phyloP scores from a whole-genome alignment of 495 filamentous ascomycete genomes.

The Aspergillus ellipticus region DNA sequence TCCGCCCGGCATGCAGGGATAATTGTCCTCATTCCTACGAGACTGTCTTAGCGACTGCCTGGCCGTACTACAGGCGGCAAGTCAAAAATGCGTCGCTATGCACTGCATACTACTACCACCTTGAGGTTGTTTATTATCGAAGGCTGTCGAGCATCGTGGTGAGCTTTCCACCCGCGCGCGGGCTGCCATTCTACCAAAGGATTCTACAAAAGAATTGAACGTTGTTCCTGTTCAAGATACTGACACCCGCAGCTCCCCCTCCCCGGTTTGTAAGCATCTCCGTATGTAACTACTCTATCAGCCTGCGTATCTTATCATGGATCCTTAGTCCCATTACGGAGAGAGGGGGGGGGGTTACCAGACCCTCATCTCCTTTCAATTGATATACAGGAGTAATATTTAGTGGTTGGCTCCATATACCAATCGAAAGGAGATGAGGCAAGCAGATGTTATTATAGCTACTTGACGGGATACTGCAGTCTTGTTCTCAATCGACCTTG shows the following conservation, averaged over 20 bases:
- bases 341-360: no score
- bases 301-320: neutral
- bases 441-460: no score
- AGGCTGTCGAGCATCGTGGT: neutral
- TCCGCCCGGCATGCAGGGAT: conserved; percentile 4
- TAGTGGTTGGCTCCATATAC: no score
- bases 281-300: no score
- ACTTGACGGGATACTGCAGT: neutral
- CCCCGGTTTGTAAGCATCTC: no score
- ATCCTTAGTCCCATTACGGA: no score
- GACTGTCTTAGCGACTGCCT: neutral
- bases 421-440: no score
- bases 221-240: no score
- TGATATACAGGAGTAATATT: no score
- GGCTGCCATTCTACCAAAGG: neutral
- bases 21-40: neutral
- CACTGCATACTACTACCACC: neutral
- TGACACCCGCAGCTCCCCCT: no score
- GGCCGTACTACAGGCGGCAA: neutral
- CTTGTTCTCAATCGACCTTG: neutral
- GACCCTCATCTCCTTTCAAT: no score
- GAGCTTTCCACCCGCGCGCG: no score
- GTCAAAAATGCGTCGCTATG: conserved; percentile 2
- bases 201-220: neutral
- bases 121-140: neutral